Conservation (phyloP, 176 grass and related monocot genomes). For the Avena insularis region DNA sequence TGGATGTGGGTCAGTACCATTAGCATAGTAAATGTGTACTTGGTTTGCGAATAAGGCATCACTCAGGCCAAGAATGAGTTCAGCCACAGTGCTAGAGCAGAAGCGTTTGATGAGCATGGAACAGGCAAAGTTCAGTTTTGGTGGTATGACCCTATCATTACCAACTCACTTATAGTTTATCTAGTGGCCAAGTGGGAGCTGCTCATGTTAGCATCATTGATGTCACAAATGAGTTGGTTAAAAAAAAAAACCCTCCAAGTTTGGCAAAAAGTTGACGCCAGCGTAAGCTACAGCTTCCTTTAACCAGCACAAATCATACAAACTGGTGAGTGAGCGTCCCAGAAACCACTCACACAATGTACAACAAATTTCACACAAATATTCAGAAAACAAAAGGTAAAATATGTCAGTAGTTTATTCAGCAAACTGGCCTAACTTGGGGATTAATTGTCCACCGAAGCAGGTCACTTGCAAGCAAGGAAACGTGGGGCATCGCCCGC, state of each 20-base stretch:
- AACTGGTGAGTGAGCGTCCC: not conserved
- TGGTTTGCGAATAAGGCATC: not conserved
- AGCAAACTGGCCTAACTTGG: not conserved
- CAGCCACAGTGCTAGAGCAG: not conserved
- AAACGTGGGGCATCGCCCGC: no score
- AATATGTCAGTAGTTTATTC: not conserved
- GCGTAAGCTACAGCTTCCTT: constrained; percentile 5
- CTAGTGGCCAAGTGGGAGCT: not conserved
- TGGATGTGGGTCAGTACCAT: not conserved
- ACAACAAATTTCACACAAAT: not conserved
- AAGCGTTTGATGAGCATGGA: not conserved
- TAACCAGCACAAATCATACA: not conserved
- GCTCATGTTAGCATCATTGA: constrained; percentile 13
- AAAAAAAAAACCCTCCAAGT: not conserved
- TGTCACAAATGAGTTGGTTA: not conserved
- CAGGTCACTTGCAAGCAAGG: no score
- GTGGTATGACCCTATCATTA: not conserved
- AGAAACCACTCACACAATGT: not conserved
- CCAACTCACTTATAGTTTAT: not conserved
- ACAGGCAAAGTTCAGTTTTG: no score
- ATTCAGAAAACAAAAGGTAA: not conserved
- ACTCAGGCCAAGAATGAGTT: not conserved
- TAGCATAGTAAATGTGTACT: not conserved
- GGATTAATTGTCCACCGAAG: not conserved
- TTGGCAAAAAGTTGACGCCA: not conserved